Evolutionary conservation across 2,329 filamentous ascomycete species (phyloP), one percentile per base, ranked within the genome.

Genomic region (Pestalotiopsis sp.): DNA sequence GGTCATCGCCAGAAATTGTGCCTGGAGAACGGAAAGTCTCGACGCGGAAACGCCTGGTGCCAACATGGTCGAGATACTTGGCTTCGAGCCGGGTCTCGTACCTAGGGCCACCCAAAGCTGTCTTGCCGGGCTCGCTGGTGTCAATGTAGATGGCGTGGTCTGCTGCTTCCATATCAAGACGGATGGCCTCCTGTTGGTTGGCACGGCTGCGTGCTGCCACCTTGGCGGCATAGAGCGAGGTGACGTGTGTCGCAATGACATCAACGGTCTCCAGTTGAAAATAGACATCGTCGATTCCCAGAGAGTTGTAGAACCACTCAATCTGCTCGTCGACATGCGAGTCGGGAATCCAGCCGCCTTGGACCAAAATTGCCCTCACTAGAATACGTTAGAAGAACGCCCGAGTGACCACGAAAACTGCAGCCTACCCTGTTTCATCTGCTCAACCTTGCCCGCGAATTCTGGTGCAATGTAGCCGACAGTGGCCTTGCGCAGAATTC

Each of bases 131-230:
- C 78, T 92, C 92, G 81, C 95, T 98, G 67, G 96, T 99, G 80
- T 99, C 96, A 74, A 99, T 98, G 84, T 98, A 99, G 78, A 98
- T 97, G 69, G 96, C 96, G 78, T 98, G 96, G 79, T 98, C 96
- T 69, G 87, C 84, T 25, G 94, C 94, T 83, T 99, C 96, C 89
- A 98, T 98, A 79, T 98, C 95, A 57, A 99, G 85, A 71, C 95
- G 90, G 75, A 99, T 98, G 83, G 98, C 95, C 76, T 98, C 89
- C 73, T 92, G 91, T 86, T 97, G 97, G 83, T 98, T 95, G 80
- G 97, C 93, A 68, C 96, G 91, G 45, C 95, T 94, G 79, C 93
- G 96, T 9, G 96, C 95, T 49, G 96, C 96, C 61, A 98, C 91
- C 84, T 98, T 98, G 79, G 95, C 96, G 67, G 96, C 96, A 79